Conservation (phyloP, 2,329 filamentous ascomycete genomes). For the Trichoderma atroviride region DNA sequence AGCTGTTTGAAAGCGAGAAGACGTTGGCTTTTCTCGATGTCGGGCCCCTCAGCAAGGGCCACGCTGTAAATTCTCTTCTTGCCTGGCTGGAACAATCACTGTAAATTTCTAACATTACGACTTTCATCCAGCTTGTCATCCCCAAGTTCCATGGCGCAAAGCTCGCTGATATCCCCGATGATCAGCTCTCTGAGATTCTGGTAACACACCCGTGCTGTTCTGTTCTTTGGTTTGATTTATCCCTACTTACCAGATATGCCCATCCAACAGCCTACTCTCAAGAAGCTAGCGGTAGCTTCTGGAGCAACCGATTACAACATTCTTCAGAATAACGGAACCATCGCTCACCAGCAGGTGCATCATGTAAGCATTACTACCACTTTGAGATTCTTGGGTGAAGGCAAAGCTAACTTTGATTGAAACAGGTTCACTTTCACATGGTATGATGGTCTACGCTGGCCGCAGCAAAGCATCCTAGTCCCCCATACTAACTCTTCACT, state of each 20-base stretch:
- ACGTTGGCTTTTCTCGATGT: conserved; percentile 96
- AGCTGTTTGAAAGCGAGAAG: conserved; percentile 93
- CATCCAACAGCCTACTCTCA: conserved; percentile 57
- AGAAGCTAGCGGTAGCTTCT: conserved; percentile 79
- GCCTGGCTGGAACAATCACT: neutral
- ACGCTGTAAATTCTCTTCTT: conserved; percentile 64
- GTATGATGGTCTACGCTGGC: conserved; percentile 48
- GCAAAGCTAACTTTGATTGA: conserved; percentile 15
- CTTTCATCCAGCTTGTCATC: conserved; percentile 74
- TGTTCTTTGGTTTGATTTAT: neutral
- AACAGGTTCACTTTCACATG: conserved; percentile 89
- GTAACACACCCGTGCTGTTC: conserved; percentile 47
- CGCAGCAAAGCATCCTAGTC: neutral
- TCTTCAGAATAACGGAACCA: conserved; percentile 90
- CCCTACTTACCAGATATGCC: neutral
- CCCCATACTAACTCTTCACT: neutral
- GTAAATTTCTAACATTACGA: neutral
- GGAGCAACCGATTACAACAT: conserved; percentile 86
- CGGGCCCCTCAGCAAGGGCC: conserved; percentile 82
- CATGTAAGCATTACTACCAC: conserved; percentile 64
- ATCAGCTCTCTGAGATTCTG: conserved; percentile 79
- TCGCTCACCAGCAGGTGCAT: conserved; percentile 90
- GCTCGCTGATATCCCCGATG: conserved; percentile 89
- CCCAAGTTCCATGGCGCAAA: conserved; percentile 94
- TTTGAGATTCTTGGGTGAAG: neutral